Evolutionary conservation across 2,329 filamentous ascomycete species (phyloP), one percentile per base, ranked within the genome.

Genomic region (Neonectria magnoliae): DNA sequence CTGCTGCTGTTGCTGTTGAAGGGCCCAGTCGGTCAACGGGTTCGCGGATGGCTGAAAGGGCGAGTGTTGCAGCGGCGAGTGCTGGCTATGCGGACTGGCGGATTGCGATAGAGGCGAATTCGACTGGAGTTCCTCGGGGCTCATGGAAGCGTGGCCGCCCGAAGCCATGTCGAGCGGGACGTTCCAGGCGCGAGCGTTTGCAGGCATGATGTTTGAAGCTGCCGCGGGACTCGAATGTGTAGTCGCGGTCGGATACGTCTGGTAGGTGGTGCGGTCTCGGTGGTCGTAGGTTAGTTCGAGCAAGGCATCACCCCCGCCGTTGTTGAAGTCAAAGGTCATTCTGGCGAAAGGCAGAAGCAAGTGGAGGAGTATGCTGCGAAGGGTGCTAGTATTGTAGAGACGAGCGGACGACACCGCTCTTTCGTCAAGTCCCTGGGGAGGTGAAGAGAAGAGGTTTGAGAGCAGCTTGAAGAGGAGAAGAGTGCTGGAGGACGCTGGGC

Each of bases 251-350:
- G 71, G 67, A 57, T 74, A 72, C 18, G 71, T 65, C 66, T 73
- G 71, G 71, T 73, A 81, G 57, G 81, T 82, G 78, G 82, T 83
- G 68, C 84, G 82, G 75, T 87, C 87, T 76, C 84, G 84, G 74
- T 84, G 84, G 77, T 90, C 85, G 80, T 85, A 90, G 72, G 80
- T 84, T 76, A 90, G 82, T 76, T 90, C 87, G 76, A 90, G 76
- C 76, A 90, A 83, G 76, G 83, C 85, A 78, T 90, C 87, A 79
- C 83, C 84, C 76, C 79, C 77, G 79, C 82, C 83, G 76, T 82
- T 81, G 77, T 85, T 85, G 81, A 87, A 90, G 76, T 89, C 85
- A 82, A 86, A 85, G 80, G 84, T 85, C 88, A 83, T 82, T 76
- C 76, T 82, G 77, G 71, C 72, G 76, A 73, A 73, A 76, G 70